These are phyloP conservation scores for Lantana camara DNA, from an alignment of 257 asterid species.

Conservation along the genomic window DNA sequence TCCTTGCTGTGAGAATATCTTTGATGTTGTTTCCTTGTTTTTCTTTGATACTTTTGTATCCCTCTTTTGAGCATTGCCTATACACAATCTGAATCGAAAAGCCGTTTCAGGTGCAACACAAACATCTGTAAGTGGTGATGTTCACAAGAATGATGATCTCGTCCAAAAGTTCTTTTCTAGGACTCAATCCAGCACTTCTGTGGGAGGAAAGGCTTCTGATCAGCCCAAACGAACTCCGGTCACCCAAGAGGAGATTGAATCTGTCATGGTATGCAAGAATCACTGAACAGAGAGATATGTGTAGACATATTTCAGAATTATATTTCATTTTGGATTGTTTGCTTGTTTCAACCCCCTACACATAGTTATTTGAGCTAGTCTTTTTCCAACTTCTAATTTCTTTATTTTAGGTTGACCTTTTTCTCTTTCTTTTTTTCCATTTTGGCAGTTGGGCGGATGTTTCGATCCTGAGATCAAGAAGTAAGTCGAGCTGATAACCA, in stretches of 20 bases:
- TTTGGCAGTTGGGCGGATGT: constrained; percentile 90
- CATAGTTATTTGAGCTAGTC: neutral
- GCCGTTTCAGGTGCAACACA: constrained; percentile 50
- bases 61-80: constrained; percentile 2
- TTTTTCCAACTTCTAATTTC: neutral
- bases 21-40: constrained; percentile 1
- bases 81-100: constrained; percentile 15
- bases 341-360: constrained; percentile 2
- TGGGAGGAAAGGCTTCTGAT: constrained; percentile 91
- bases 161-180: constrained; percentile 55
- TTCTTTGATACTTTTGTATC: constrained; percentile 7
- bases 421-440: neutral
- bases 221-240: constrained; percentile 93
- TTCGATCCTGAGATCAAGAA: too few relatives aligned
- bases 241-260: constrained; percentile 85
- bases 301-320: neutral
- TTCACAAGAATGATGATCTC: constrained; percentile 40
- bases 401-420: neutral
- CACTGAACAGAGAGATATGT: too few relatives aligned
- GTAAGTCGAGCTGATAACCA: constrained; percentile 5
- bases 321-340: neutral
- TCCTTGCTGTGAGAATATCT: too few relatives aligned
- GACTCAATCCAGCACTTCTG: constrained; percentile 50
- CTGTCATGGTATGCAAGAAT: constrained; percentile 65
- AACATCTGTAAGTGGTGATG: constrained; percentile 37